Evolutionary conservation across 2,329 filamentous ascomycete genomes (phyloP).

Genomic region (Aspergillus caelatus): DNA sequence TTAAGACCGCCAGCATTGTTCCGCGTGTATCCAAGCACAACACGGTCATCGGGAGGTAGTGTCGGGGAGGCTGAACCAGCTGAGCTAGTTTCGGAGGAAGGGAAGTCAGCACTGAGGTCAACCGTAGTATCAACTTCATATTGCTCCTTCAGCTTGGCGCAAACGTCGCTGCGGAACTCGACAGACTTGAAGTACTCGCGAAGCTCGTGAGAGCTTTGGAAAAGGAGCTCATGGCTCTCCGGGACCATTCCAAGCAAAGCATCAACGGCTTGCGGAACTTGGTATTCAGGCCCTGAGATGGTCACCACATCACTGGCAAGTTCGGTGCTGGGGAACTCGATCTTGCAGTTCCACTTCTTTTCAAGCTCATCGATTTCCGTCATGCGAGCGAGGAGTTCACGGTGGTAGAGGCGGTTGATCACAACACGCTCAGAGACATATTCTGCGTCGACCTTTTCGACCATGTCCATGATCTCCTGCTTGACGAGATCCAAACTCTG

Average conservation of each 20-base stretch:
- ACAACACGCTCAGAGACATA: conserved; percentile 93
- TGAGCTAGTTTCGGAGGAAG: conserved; percentile 29
- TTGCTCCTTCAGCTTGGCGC: conserved; percentile 82
- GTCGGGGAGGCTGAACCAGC: conserved; percentile 47
- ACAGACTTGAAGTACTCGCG: conserved; percentile 79
- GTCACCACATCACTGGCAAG: conserved; percentile 95
- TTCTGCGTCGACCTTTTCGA: conserved; percentile 95
- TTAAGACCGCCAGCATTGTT: conserved; percentile 96
- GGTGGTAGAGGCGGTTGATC: conserved; percentile 92
- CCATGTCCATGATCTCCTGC: conserved; percentile 99
- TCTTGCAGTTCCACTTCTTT: conserved; percentile 99
- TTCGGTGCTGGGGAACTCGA: conserved; percentile 96
- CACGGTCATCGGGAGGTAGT: conserved; percentile 52
- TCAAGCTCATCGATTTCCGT: conserved; percentile 90
- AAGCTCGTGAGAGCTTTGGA: conserved; percentile 74
- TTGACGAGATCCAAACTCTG: conserved; percentile 97
- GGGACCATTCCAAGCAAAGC: conserved; percentile 98
- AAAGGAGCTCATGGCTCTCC: conserved; percentile 87
- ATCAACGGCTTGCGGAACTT: conserved; percentile 95
- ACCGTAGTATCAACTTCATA: conserved; percentile 88
- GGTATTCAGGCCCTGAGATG: conserved; percentile 95
- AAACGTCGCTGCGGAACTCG: conserved; percentile 78
- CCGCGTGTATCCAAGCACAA: conserved; percentile 84
- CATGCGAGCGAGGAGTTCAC: conserved; percentile 86
- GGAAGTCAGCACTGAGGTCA: conserved; percentile 49